Percentiles rank a stretch among this genome's conserved stretches.
phyloP scores from a whole-genome alignment of 2,329 filamentous ascomycete genomes.

The Fusarium cicatricum region DNA sequence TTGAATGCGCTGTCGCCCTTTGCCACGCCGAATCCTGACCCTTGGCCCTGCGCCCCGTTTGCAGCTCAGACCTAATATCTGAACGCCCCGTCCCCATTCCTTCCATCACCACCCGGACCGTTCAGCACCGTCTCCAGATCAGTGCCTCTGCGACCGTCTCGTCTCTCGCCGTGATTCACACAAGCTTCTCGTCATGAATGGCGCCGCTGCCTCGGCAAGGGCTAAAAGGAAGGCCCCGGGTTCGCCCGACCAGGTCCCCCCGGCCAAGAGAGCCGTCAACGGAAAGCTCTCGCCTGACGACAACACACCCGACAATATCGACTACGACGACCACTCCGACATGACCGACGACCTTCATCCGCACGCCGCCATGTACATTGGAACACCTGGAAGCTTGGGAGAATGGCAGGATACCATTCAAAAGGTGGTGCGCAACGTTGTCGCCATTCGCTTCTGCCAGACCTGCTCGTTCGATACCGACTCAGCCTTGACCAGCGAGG shows the following conservation, averaged over 20 bases:
- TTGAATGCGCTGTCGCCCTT: constrained; percentile 42
- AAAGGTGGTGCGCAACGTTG: constrained; percentile 91
- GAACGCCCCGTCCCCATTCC: constrained; percentile 16
- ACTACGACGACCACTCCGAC: constrained; percentile 54
- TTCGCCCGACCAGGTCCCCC: constrained; percentile 49
- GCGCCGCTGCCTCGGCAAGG: constrained; percentile 51
- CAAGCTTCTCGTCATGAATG: constrained; percentile 52
- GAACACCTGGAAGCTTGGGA: constrained; percentile 50
- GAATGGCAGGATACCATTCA: constrained; percentile 98
- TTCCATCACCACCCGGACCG: constrained; percentile 10
- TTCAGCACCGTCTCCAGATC: constrained; percentile 12
- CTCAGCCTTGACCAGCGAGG: constrained; percentile 89
- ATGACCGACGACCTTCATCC: constrained; percentile 51
- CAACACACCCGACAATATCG: constrained; percentile 56
- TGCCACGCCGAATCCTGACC: constrained; percentile 32
- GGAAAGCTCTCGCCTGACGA: constrained; percentile 59
- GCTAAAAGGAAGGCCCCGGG: constrained; percentile 62
- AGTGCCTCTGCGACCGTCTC: constrained; percentile 8
- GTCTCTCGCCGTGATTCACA: constrained; percentile 7
- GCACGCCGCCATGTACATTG: constrained; percentile 46
- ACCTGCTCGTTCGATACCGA: constrained; percentile 99
- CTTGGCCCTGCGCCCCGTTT: constrained; percentile 32
- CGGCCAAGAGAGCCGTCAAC: constrained; percentile 52
- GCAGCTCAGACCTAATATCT: constrained; percentile 15
- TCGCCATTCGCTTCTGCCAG: constrained; percentile 99